phyloP scores from a whole-genome alignment of 176 grass and related monocot genomes.

The Puccinellia tenuiflora region DNA sequence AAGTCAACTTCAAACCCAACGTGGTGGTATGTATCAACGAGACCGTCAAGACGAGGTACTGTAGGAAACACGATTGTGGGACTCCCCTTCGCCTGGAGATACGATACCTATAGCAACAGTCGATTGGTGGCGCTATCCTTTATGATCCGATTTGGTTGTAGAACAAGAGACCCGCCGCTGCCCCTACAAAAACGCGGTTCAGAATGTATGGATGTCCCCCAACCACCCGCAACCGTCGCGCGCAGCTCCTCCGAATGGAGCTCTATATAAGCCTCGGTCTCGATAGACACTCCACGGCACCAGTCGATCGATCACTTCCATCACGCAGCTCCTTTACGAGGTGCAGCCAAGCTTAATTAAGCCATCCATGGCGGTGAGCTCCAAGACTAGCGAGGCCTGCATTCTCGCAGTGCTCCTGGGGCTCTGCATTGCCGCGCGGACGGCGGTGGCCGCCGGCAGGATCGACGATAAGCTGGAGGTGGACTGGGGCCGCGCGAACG shows the following conservation, averaged over 20 bases:
- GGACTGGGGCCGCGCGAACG: slow-evolving; percentile 25
- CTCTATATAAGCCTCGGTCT: not conserved
- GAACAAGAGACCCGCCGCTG: not conserved
- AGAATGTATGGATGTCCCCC: no score
- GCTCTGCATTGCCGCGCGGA: not conserved
- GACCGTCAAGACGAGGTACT: not conserved
- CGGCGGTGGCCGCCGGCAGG: not conserved
- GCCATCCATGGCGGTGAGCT: not conserved
- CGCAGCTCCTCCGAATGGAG: not conserved
- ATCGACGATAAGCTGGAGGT: slow-evolving; percentile 24
- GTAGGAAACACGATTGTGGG: not conserved
- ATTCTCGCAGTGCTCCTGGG: not conserved
- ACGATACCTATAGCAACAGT: not conserved
- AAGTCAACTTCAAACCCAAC: not conserved
- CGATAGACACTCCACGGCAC: not conserved
- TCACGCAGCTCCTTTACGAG: not conserved
- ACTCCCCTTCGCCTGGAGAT: not conserved
- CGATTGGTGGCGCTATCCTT: not conserved
- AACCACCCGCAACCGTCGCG: no score
- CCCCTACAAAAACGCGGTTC: not conserved
- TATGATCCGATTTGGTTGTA: not conserved
- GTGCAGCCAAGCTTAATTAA: not conserved
- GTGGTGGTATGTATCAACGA: no score
- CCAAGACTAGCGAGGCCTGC: not conserved
- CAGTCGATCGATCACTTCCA: not conserved